Conservation (phyloP, 805 yeast species). For the Ogataea nitratoaversa region DNA sequence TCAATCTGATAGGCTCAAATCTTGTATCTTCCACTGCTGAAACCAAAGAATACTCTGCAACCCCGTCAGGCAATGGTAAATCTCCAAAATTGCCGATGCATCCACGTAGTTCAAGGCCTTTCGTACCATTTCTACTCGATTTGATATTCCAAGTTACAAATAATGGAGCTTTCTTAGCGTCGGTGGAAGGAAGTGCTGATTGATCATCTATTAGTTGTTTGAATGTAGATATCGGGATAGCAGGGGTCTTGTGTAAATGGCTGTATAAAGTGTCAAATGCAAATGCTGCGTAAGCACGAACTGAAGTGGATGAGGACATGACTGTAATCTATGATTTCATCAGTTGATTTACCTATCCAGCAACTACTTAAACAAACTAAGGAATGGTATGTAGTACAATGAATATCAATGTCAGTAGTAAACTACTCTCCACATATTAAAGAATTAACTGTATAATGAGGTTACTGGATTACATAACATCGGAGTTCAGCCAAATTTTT, state of each 20-base stretch:
- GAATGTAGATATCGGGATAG: conserved; percentile 12
- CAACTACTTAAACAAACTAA: no score
- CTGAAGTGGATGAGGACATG: conserved; percentile 14
- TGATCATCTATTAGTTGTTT: conserved; percentile 8
- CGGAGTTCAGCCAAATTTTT: no score
- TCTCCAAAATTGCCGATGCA: conserved; percentile 87
- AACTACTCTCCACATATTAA: no score
- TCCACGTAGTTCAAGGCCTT: conserved; percentile 57
- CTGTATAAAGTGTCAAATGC: conserved; percentile 38
- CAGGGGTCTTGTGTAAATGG: conserved; percentile 17
- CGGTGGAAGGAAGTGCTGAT: conserved; percentile 2
- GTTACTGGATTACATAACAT: no score
- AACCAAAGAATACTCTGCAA: conserved; percentile 54
- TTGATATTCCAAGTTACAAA: conserved; percentile 82
- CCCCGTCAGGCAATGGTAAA: conserved; percentile 51
- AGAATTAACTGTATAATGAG: no score
- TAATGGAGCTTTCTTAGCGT: conserved; percentile 45
- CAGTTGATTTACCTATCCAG: no score
- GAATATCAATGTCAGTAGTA: no score
- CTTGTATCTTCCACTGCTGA: conserved; percentile 80
- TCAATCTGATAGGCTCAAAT: conserved; percentile 55
- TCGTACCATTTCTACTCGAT: conserved; percentile 14
- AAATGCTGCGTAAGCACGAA: conserved; percentile 32
- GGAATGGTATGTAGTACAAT: no score
- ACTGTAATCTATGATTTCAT: no score